A percentile compares a stretch with the other conserved stretches of the same genome.
Evolutionary conservation across 2,329 filamentous ascomycete species (phyloP).

Genomic region (Aspergillus thermomutatus): DNA sequence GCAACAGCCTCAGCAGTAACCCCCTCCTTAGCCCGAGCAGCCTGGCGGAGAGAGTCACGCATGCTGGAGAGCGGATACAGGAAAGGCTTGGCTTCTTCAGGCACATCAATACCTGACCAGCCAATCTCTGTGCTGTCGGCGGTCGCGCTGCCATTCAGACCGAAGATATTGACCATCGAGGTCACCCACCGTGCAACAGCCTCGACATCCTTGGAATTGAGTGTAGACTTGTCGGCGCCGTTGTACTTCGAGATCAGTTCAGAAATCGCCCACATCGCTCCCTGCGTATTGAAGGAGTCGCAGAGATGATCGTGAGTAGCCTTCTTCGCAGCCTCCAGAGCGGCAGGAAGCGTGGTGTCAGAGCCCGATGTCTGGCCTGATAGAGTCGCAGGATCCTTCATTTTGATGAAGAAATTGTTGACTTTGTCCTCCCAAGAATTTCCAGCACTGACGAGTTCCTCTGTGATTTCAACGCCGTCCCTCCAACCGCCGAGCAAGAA

Average conservation of each 20-base stretch:
- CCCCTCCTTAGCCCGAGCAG: slow-evolving; percentile 49
- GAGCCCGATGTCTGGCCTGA: slow-evolving; percentile 17
- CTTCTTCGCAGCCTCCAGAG: slow-evolving; percentile 53
- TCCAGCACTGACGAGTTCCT: slow-evolving; percentile 71
- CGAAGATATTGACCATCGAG: slow-evolving; percentile 77
- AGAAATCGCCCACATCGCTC: slow-evolving; percentile 73
- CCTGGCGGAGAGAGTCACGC: slow-evolving; percentile 56
- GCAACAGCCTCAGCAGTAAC: slow-evolving; percentile 39
- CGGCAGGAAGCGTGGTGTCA: slow-evolving; percentile 41
- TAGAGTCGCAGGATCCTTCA: slow-evolving; percentile 44
- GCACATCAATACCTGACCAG: slow-evolving; percentile 64
- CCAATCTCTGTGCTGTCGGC: slow-evolving; percentile 49
- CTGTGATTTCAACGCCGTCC: slow-evolving; percentile 85
- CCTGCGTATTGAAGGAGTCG: slow-evolving; percentile 85
- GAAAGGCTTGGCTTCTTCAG: slow-evolving; percentile 56
- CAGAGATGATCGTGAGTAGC: slow-evolving; percentile 64
- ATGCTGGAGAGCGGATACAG: slow-evolving; percentile 58
- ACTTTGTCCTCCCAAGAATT: slow-evolving; percentile 77
- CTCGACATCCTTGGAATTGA: slow-evolving; percentile 48
- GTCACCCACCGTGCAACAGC: slow-evolving; percentile 74
- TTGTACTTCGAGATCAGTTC: slow-evolving; percentile 78
- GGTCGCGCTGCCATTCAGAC: slow-evolving; percentile 53
- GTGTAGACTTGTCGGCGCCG: slow-evolving; percentile 43
- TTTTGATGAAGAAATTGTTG: slow-evolving; percentile 65
- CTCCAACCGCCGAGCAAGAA: slow-evolving; percentile 89